Evolutionary conservation across 768 basidiomycete genomes (phyloP).

Genomic region (Mycena leptocephala): DNA sequence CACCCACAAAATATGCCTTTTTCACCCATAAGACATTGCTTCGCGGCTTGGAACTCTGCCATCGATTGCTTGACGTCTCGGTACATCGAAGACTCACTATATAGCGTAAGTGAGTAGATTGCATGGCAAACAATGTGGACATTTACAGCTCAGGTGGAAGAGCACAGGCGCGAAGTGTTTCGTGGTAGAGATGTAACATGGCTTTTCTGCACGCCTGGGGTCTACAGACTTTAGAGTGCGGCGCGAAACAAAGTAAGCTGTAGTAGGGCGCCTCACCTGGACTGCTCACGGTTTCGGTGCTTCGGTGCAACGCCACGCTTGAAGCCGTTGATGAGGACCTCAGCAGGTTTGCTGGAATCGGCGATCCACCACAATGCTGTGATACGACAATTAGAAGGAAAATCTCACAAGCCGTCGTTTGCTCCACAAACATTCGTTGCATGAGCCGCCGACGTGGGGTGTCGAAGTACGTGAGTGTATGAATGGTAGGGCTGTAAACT

Average conservation of each 20-base stretch:
- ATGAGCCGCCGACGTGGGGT: slow-evolving; percentile 59
- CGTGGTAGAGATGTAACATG: slow-evolving; percentile 64
- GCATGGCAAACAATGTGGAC: neutral
- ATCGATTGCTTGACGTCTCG: slow-evolving; percentile 59
- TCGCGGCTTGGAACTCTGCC: slow-evolving; percentile 67
- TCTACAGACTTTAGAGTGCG: slow-evolving; percentile 46
- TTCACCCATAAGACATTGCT: slow-evolving; percentile 60
- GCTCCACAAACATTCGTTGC: slow-evolving; percentile 76
- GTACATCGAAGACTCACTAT: slow-evolving; percentile 58
- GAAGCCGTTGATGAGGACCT: slow-evolving; percentile 86
- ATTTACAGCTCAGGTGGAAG: slow-evolving; percentile 38
- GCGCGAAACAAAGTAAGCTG: neutral
- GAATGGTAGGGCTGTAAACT: slow-evolving; percentile 76
- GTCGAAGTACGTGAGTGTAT: slow-evolving; percentile 64
- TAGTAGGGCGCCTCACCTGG: slow-evolving; percentile 60
- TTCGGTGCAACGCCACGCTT: slow-evolving; percentile 85
- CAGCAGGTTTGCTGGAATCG: slow-evolving; percentile 60
- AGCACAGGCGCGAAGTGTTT: slow-evolving; percentile 34
- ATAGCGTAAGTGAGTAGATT: neutral
- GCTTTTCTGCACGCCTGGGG: slow-evolving; percentile 70
- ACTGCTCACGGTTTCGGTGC: slow-evolving; percentile 74
- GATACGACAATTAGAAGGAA: slow-evolving; percentile 5
- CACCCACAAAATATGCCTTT: slow-evolving; percentile 74
- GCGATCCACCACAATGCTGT: slow-evolving; percentile 83
- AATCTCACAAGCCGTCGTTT: neutral